Evolutionary conservation across 140 eudicot genomes (phyloP), one percentile per base, ranked within the genome.

Genomic region (Oenanthe javanica): DNA sequence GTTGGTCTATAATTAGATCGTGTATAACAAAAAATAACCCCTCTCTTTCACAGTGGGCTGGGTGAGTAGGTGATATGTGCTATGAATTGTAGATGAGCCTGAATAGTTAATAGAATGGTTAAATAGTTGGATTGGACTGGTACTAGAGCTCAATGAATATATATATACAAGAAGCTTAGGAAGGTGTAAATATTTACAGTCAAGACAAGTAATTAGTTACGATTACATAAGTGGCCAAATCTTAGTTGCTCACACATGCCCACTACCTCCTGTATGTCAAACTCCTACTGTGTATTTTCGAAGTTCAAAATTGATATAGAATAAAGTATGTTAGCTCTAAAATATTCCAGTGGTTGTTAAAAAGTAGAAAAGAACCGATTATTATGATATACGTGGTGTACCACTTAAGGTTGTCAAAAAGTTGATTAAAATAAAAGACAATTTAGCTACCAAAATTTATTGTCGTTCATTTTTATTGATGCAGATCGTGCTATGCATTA

Each of bases 141-240:
- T 6, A 16, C 1, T 55, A 9, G 63, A 55, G 23, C 63, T 23
- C 25, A 55, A 31, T 31, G 36, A 31, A 31, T 31, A 31, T 31
- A n/a, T n/a, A n/a, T n/a, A 31, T 31, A 31, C 36, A 31, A 31
- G 36, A 31, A 31, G 36, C 36, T 31, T 31, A 31, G 36, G 36
- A 31, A 31, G 1, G 55, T 13, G 55, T 15, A 59, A 10, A 59
- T 59, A 59, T 2, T 59, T 18, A 14, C 67, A 59, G 0, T 4
- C 16, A n/a, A 59, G 67, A 59, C 67, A 59, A 19, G 67, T 1
- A 14, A 19, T 4, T 25, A 64, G 36, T 9, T 31, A 45, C 10
- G 4, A 36, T 36, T 59, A 43, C 84, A 77, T 59, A 45, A 42
- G 49, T 74, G 80, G 69, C n/a, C 6, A 80, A 51, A 55, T 50